These are phyloP conservation scores for Solanum raphanifolium DNA, from an alignment of 257 asterid species.

Conservation along the genomic window DNA sequence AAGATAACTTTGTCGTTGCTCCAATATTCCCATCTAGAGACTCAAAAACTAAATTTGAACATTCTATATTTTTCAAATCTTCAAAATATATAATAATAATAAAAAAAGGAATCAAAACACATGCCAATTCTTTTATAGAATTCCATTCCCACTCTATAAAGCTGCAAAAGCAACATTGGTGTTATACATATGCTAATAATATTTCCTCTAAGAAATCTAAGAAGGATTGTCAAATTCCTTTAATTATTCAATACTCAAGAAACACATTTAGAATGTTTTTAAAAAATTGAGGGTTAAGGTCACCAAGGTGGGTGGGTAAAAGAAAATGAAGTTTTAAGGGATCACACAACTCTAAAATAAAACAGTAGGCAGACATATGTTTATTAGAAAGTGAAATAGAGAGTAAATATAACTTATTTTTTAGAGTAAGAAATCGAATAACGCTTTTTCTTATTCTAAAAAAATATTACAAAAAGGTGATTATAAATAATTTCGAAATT, in stretches of 20 bases:
- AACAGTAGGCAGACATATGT: too few relatives aligned
- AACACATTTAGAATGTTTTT: not conserved
- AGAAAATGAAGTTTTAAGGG: too few relatives aligned
- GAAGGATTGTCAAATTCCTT: not conserved
- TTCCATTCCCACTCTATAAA: not conserved
- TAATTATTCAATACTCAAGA: not conserved
- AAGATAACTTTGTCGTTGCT: not conserved
- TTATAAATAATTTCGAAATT: too few relatives aligned
- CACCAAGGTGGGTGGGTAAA: too few relatives aligned
- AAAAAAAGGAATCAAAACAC: too few relatives aligned
- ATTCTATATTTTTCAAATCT: not conserved
- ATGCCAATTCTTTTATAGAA: not conserved
- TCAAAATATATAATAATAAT: not conserved
- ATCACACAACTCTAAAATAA: too few relatives aligned
- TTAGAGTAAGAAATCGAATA: too few relatives aligned
- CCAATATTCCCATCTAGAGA: fast-evolving
- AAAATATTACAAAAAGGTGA: too few relatives aligned
- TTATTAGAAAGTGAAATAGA: too few relatives aligned
- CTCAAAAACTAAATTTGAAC: not conserved
- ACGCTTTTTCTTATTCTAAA: too few relatives aligned
- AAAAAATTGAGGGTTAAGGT: not conserved
- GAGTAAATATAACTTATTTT: too few relatives aligned
- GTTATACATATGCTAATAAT: not conserved
- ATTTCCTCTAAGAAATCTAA: not conserved
- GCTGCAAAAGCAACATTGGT: not conserved